A percentile compares a stretch with the other conserved stretches of the same genome.
Conservation (phyloP, 768 basidiomycete genomes). For the Erythrobasidium yunnanense region DNA sequence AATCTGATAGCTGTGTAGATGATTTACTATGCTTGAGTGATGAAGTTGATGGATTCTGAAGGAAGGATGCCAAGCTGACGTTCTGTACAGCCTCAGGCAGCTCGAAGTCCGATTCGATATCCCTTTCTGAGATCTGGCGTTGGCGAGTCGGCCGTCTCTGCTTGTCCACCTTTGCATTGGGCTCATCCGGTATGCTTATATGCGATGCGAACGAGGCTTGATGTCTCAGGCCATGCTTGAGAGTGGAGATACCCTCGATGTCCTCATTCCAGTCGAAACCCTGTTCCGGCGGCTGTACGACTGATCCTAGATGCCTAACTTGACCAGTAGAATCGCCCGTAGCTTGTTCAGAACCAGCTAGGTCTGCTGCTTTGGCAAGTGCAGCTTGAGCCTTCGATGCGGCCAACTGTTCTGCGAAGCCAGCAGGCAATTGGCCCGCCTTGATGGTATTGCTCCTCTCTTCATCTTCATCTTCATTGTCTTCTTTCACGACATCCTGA, state of each 20-base stretch:
- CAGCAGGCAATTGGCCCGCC: conserved; percentile 1
- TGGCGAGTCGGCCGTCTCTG: neutral
- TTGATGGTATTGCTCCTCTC: conserved; percentile 27
- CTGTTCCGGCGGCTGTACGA: neutral
- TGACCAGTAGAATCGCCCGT: neutral
- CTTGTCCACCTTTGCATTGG: too few species aligned
- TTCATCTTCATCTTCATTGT: conserved; percentile 12
- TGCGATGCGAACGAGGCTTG: conserved; percentile 31
- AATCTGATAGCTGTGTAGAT: neutral
- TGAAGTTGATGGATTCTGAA: too few species aligned
- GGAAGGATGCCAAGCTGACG: conserved; percentile 11
- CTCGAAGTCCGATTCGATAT: conserved; percentile 31
- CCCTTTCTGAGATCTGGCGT: neutral
- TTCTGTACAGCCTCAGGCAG: conserved; percentile 10
- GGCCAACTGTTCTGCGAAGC: conserved; percentile 11
- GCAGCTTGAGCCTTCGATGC: conserved; percentile 14
- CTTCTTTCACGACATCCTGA: neutral
- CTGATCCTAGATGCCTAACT: neutral
- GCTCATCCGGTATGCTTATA: conserved; percentile 27
- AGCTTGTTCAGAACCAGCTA: too few species aligned
- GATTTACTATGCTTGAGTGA: too few species aligned
- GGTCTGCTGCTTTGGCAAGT: neutral
- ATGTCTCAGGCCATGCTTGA: neutral
- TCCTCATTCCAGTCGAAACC: conserved; percentile 32
- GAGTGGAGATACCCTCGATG: conserved; percentile 20